A percentile compares a stretch with the other conserved stretches of the same genome.
Evolutionary conservation across 2,329 filamentous ascomycete genomes (phyloP).

Genomic region (Colletotrichum endophyticum): DNA sequence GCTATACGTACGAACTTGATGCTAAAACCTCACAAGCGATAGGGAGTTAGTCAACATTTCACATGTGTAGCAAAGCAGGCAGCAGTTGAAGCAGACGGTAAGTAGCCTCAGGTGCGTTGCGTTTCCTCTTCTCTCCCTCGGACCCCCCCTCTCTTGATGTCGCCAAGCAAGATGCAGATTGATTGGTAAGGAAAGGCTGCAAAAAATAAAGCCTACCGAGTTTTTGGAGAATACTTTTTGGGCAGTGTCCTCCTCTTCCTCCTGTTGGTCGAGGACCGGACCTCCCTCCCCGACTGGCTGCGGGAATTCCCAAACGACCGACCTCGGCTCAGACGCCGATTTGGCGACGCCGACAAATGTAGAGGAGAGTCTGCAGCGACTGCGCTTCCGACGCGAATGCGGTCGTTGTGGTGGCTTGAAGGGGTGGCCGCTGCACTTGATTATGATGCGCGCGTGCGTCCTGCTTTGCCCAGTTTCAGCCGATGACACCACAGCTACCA

Average conservation of each 20-base stretch:
- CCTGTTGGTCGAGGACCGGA: neutral
- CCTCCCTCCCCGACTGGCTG: neutral
- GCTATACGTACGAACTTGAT: neutral
- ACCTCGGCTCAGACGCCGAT: neutral
- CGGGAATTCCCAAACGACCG: neutral
- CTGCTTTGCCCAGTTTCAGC: slow-evolving; percentile 7
- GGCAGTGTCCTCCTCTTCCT: neutral
- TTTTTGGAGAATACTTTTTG: neutral
- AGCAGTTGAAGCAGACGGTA: neutral
- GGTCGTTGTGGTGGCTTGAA: neutral
- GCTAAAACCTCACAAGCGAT: neutral
- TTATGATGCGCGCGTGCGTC: neutral
- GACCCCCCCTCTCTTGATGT: neutral
- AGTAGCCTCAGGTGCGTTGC: neutral
- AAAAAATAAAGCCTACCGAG: slow-evolving; percentile 17
- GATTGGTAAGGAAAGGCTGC: slow-evolving; percentile 18
- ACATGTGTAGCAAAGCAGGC: slow-evolving; percentile 6
- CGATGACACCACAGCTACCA: slow-evolving; percentile 17
- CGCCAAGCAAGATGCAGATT: neutral
- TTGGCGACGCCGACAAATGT: neutral
- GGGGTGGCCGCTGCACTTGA: neutral
- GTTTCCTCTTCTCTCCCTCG: neutral
- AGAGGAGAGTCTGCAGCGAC: neutral
- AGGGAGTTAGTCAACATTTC: slow-evolving; percentile 16
- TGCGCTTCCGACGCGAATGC: neutral